A percentile compares a stretch with the other conserved stretches of the same genome.
These are phyloP conservation scores for Fusarium brachygibbosum DNA, from an alignment of 2,329 filamentous ascomycete genomes.

Conservation along the genomic window DNA sequence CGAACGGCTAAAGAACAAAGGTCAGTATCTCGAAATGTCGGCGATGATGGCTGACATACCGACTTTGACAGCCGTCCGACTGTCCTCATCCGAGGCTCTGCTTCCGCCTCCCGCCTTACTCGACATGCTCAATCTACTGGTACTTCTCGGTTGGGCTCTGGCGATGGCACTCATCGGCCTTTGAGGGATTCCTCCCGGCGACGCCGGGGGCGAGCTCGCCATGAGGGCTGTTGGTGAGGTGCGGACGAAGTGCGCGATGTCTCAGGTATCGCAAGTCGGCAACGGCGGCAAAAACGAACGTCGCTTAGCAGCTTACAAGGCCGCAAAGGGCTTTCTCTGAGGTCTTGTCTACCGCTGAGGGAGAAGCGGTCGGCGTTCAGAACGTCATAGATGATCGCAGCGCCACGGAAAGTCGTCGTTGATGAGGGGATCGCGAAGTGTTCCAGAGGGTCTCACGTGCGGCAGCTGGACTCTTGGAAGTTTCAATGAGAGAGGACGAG, in stretches of 20 bases:
- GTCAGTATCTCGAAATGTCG: neutral
- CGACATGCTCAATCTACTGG: slow-evolving; percentile 86
- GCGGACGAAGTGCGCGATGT: slow-evolving; percentile 33
- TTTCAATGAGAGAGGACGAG: slow-evolving; percentile 36
- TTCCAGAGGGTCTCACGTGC: slow-evolving; percentile 44
- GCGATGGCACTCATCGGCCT: slow-evolving; percentile 87
- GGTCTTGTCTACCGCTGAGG: slow-evolving; percentile 38
- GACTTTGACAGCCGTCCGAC: slow-evolving; percentile 93
- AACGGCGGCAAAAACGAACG: slow-evolving; percentile 12
- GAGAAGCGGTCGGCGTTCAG: slow-evolving; percentile 37
- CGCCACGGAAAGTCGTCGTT: slow-evolving; percentile 34
- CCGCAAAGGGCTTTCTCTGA: slow-evolving; percentile 34
- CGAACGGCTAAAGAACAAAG: slow-evolving; percentile 78
- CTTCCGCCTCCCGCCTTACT: slow-evolving; percentile 83
- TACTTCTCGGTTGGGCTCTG: slow-evolving; percentile 78
- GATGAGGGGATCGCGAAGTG: slow-evolving; percentile 37
- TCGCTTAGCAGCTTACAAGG: slow-evolving; percentile 29
- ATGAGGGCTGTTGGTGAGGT: slow-evolving; percentile 58
- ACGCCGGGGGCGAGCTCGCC: slow-evolving; percentile 78
- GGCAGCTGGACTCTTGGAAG: slow-evolving; percentile 27
- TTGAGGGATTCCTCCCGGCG: slow-evolving; percentile 67
- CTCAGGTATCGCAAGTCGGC: slow-evolving; percentile 31
- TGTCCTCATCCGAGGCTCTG: slow-evolving; percentile 89
- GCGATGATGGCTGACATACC: slow-evolving; percentile 71
- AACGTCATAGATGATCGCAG: slow-evolving; percentile 46